Conservation (phyloP, 345 rosid genomes). For the Syzygium aqueum region DNA sequence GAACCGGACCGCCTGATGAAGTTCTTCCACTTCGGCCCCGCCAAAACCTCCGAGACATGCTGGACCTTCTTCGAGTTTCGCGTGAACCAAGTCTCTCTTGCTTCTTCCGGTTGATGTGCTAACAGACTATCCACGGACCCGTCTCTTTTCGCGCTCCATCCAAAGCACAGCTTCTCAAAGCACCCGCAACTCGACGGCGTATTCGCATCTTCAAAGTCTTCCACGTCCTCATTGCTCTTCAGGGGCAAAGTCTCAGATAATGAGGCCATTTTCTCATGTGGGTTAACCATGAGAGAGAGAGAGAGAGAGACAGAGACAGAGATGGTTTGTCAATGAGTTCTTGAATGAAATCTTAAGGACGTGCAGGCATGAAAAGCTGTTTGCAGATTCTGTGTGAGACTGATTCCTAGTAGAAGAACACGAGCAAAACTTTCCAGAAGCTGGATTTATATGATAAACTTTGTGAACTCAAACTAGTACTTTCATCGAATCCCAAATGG, state of each 20-base stretch:
- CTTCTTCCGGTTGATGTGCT: constrained; percentile 3
- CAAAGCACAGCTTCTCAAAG: constrained; percentile 7
- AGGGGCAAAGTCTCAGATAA: background rate
- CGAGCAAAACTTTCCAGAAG: background rate
- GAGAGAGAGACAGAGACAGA: background rate
- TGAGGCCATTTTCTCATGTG: background rate
- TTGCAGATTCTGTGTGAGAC: background rate
- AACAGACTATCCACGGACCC: constrained; percentile 1
- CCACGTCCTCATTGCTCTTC: background rate
- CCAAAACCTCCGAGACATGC: constrained; percentile 39
- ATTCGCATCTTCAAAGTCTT: constrained; percentile 20
- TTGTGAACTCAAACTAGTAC: background rate
- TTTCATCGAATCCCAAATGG: background rate
- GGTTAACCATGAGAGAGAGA: background rate
- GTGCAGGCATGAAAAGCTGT: background rate
- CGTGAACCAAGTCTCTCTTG: constrained; percentile 19
- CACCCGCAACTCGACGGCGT: constrained; percentile 25
- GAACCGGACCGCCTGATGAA: constrained; percentile 33
- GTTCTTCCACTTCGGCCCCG: constrained; percentile 64
- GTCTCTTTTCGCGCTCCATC: constrained; percentile 7
- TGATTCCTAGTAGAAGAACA: background rate
- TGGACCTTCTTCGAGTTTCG: constrained; percentile 23
- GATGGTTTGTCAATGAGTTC: background rate
- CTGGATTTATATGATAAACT: background rate
- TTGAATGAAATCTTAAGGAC: background rate